A percentile compares a stretch with the other conserved stretches of the same genome.
Conservation (phyloP, 441 rosid species). For the Biscutella auriculata region DNA sequence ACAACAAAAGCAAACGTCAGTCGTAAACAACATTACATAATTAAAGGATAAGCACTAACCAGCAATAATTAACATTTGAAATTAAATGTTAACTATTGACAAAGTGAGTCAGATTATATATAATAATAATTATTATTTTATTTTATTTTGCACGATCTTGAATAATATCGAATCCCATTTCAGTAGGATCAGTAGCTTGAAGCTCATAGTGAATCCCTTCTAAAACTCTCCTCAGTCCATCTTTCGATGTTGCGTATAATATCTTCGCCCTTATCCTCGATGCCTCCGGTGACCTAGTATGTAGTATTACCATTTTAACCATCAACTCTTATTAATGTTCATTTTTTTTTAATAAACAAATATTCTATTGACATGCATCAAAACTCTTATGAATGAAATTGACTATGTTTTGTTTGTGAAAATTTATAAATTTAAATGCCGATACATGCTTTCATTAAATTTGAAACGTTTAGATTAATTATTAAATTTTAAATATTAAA, state of each 20-base stretch:
- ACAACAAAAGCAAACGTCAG: too few relatives aligned
- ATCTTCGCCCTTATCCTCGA: conserved; percentile 85
- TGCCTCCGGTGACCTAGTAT: conserved; percentile 62
- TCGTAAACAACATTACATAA: conserved; percentile 17
- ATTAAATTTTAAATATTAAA: too few relatives aligned
- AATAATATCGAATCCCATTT: conserved; percentile 84
- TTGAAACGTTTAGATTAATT: too few relatives aligned
- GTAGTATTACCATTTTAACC: not conserved
- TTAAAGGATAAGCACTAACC: conserved; percentile 19
- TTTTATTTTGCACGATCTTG: conserved; percentile 49
- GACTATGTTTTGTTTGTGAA: too few relatives aligned
- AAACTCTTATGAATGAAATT: too few relatives aligned
- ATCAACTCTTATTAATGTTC: not conserved
- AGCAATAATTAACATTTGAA: conserved; percentile 20
- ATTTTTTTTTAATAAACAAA: too few relatives aligned
- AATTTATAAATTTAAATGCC: too few relatives aligned
- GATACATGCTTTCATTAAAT: too few relatives aligned
- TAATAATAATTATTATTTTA: not conserved
- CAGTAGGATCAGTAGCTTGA: conserved; percentile 82
- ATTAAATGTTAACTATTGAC: conserved; percentile 18
- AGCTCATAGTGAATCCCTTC: conserved; percentile 82
- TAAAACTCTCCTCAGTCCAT: conserved; percentile 62
- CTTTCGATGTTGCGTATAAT: conserved; percentile 76
- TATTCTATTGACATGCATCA: too few relatives aligned
- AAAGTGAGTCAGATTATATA: conserved; percentile 11